Evolutionary conservation across 805 yeast genomes (phyloP).

Genomic region (Teunomyces gatunensis): DNA sequence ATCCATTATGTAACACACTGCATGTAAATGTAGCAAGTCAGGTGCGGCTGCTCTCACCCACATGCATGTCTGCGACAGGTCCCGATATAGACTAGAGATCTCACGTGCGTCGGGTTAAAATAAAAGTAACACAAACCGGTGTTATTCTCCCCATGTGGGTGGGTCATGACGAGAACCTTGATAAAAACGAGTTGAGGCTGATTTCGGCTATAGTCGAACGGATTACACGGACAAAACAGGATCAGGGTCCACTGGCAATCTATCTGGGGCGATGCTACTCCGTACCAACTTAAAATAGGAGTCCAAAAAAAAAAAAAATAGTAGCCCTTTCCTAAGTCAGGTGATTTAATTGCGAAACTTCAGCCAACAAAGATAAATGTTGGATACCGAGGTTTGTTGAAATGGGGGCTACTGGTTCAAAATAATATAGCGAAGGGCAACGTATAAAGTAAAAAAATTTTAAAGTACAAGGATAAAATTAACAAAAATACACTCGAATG

Average conservation of each 20-base stretch:
- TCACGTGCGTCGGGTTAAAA: not conserved
- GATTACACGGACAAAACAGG: not conserved
- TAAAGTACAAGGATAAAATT: no score
- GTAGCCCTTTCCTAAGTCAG: not conserved
- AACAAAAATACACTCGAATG: no score
- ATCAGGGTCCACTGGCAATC: no score
- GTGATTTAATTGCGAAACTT: not conserved
- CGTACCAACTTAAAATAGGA: no score
- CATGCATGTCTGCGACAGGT: not conserved
- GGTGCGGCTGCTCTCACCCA: not conserved
- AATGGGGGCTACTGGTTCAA: not conserved
- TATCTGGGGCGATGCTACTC: no score
- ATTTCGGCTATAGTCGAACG: not conserved
- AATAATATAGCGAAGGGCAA: not conserved
- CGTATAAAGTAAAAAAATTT: not conserved
- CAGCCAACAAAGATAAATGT: not conserved
- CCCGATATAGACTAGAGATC: not conserved
- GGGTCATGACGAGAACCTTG: not conserved
- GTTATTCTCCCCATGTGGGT: not conserved
- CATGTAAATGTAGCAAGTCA: not conserved
- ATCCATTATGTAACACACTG: not conserved
- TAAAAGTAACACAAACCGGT: not conserved
- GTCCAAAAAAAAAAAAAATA: not conserved
- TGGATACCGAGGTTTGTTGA: not conserved
- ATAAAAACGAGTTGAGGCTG: not conserved